Conservation (phyloP, 345 rosid species). For the Psidium guajava region DNA sequence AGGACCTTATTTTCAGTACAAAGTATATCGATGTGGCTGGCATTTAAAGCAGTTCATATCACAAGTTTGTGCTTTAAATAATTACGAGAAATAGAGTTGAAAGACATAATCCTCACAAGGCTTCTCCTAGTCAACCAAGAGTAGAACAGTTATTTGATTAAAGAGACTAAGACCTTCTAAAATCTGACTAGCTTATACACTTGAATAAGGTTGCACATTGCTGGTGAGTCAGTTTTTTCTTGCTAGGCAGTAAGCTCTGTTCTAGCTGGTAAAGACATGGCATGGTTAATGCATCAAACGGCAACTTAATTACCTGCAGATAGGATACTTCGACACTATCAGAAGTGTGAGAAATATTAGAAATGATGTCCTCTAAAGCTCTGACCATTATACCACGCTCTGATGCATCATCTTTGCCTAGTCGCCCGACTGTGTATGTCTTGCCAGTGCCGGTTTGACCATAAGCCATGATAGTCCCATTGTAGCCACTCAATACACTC, state of each 20-base stretch:
- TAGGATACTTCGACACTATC: conserved; percentile 73
- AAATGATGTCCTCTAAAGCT: conserved; percentile 73
- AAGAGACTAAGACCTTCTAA: neutral
- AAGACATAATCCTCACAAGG: neutral
- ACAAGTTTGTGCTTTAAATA: neutral
- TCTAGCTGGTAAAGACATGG: neutral
- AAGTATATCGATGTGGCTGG: neutral
- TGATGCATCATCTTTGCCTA: conserved; percentile 75
- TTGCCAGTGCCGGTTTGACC: conserved; percentile 98
- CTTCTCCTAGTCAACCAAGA: neutral
- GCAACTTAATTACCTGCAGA: conserved; percentile 52
- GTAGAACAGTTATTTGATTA: neutral
- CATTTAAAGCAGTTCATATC: neutral
- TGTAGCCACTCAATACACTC: conserved; percentile 88
- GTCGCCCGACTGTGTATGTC: conserved; percentile 76
- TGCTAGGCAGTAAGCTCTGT: neutral
- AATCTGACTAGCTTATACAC: neutral
- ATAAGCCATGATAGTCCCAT: conserved; percentile 95
- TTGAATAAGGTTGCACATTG: neutral
- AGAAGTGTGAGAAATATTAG: conserved; percentile 28
- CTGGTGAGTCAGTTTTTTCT: neutral
- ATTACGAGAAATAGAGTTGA: neutral
- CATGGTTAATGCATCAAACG: neutral
- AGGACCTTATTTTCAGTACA: neutral
- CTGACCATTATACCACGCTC: conserved; percentile 95